Evolutionary conservation across 345 rosid species (phyloP).

Genomic region (Brassica cretica): DNA sequence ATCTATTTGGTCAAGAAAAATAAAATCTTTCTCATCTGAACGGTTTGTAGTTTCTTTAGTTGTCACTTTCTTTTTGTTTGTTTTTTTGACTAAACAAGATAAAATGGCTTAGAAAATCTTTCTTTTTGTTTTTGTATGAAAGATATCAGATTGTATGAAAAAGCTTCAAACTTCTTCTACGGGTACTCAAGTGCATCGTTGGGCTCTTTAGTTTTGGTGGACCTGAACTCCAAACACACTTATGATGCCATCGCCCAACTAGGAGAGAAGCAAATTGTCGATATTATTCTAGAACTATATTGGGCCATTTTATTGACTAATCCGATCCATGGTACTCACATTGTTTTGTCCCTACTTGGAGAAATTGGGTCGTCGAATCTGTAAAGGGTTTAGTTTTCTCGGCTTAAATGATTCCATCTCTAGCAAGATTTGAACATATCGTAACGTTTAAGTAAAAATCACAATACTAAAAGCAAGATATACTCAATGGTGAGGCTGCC

Average conservation of each 20-base stretch:
- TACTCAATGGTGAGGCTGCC: too few relatives aligned
- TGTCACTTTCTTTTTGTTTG: neutral
- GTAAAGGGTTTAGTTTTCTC: neutral
- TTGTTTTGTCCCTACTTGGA: neutral
- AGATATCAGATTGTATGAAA: neutral
- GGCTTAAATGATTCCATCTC: neutral
- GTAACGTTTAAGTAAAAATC: too few relatives aligned
- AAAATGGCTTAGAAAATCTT: too few relatives aligned
- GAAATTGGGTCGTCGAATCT: neutral
- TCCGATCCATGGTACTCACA: neutral
- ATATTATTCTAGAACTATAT: neutral
- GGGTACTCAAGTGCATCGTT: neutral
- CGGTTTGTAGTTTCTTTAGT: neutral
- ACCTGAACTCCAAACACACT: neutral
- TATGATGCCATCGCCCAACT: neutral
- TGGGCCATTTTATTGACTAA: neutral
- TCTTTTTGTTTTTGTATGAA: neutral
- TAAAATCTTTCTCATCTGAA: too few relatives aligned
- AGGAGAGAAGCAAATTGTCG: neutral
- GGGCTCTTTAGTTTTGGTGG: neutral
- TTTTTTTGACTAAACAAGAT: too few relatives aligned
- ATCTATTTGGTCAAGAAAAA: too few relatives aligned
- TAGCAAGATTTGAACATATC: too few relatives aligned
- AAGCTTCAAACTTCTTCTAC: neutral
- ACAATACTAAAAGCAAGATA: too few relatives aligned